Evolutionary conservation across 2,329 filamentous ascomycete species (phyloP).

Genomic region (Thelonectria discophora): DNA sequence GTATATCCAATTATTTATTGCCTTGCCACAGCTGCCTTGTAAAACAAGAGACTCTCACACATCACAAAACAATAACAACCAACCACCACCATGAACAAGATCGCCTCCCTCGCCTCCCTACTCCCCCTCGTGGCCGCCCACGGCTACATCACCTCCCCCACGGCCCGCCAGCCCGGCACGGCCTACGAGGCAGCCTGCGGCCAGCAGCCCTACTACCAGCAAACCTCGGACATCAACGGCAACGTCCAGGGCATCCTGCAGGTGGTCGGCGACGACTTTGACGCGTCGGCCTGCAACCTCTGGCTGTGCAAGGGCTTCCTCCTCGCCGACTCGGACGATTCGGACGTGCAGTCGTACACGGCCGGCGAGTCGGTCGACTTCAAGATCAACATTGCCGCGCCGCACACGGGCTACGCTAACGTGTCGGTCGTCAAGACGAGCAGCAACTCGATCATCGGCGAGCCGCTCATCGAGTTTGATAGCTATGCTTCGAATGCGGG

Average conservation of each 20-base stretch:
- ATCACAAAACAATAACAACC: not conserved
- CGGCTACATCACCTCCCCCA: slow-evolving; percentile 54
- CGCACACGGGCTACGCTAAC: slow-evolving; percentile 60
- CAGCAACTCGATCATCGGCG: slow-evolving; percentile 61
- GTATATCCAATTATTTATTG: not conserved
- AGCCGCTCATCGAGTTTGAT: slow-evolving; percentile 62
- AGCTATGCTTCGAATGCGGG: slow-evolving; percentile 60
- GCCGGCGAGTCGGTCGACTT: slow-evolving; percentile 56
- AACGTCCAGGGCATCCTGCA: slow-evolving; percentile 51
- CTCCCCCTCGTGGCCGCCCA: slow-evolving; percentile 51
- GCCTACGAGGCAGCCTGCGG: slow-evolving; percentile 57
- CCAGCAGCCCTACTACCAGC: slow-evolving; percentile 48
- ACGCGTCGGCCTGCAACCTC: slow-evolving; percentile 48
- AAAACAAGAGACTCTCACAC: not conserved
- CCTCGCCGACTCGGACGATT: slow-evolving; percentile 55
- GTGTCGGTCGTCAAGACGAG: slow-evolving; percentile 65
- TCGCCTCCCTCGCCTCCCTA: slow-evolving; percentile 37
- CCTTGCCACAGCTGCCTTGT: slow-evolving; percentile 6
- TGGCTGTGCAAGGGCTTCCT: slow-evolving; percentile 58
- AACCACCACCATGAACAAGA: slow-evolving; percentile 36
- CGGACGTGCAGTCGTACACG: slow-evolving; percentile 52
- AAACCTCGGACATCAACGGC: slow-evolving; percentile 48
- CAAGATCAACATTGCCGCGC: slow-evolving; percentile 52
- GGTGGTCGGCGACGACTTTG: slow-evolving; percentile 39
- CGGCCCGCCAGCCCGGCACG: slow-evolving; percentile 52